Evolutionary conservation across 208 protist species (phyloP).

Genomic region (Naegleria gruberi): DNA sequence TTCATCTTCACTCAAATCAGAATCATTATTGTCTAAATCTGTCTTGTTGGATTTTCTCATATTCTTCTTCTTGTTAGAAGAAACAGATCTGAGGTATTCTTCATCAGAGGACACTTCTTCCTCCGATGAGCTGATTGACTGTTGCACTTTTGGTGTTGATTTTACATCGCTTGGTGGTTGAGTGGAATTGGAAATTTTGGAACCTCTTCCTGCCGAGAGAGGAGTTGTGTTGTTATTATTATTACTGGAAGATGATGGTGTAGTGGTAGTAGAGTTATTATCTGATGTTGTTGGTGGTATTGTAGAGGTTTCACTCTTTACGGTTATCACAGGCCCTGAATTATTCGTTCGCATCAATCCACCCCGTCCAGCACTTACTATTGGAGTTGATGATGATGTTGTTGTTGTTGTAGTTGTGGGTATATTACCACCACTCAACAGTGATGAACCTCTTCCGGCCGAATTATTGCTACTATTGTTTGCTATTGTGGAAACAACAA

Average conservation of each 20-base stretch:
- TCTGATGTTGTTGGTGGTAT: neutral
- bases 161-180: too few relatives aligned
- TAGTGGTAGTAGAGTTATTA: neutral
- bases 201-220: neutral
- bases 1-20: neutral
- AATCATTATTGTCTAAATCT: neutral
- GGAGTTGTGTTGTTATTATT: neutral
- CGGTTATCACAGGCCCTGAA: too few relatives aligned
- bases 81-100: neutral
- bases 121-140: too few relatives aligned
- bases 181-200: too few relatives aligned
- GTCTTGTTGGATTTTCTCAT: neutral
- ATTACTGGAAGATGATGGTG: neutral
- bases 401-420: neutral
- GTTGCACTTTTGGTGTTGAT: too few relatives aligned
- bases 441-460: neutral
- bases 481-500: neutral
- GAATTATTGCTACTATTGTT: neutral
- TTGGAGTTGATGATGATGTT: too few relatives aligned
- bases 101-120: neutral
- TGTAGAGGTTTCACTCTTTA: too few relatives aligned
- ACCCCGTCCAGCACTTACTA: too few relatives aligned
- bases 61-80: neutral
- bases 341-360: too few relatives aligned
- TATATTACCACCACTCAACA: neutral